Percentiles rank a stretch among this genome's conserved stretches.
Evolutionary conservation across 768 basidiomycete genomes (phyloP).

Genomic region (Russula olivacea): DNA sequence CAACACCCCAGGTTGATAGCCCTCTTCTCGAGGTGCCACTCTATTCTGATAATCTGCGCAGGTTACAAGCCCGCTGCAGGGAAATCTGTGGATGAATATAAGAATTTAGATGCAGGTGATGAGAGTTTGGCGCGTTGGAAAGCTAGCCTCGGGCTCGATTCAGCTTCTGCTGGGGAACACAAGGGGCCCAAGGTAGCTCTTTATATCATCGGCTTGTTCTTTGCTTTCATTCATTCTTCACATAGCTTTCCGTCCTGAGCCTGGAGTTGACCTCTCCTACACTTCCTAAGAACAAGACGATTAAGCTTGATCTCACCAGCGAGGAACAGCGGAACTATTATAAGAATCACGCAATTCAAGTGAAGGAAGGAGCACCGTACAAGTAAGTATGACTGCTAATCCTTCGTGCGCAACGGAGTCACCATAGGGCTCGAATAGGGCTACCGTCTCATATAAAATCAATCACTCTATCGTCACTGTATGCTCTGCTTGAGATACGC

Average conservation of each 20-base stretch:
- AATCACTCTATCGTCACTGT: constrained; percentile 87
- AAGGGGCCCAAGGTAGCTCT: constrained; percentile 59
- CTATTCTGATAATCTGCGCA: constrained; percentile 28
- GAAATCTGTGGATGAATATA: constrained; percentile 77
- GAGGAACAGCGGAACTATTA: constrained; percentile 42
- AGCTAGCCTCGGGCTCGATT: constrained; percentile 81
- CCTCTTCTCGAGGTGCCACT: background rate
- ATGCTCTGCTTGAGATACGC: constrained; percentile 26
- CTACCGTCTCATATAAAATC: constrained; percentile 77
- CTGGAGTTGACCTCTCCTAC: constrained; percentile 78
- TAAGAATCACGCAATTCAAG: constrained; percentile 72
- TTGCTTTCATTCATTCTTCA: background rate
- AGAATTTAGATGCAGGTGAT: constrained; percentile 80
- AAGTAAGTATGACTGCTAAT: constrained; percentile 45
- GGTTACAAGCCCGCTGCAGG: constrained; percentile 70
- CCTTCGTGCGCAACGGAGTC: background rate
- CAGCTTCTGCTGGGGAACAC: constrained; percentile 34
- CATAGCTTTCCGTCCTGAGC: constrained; percentile 62
- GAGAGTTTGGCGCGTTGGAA: constrained; percentile 96
- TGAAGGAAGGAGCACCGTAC: constrained; percentile 87
- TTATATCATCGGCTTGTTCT: constrained; percentile 8
- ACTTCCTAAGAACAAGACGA: constrained; percentile 50
- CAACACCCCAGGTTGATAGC: constrained; percentile 55
- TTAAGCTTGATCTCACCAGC: constrained; percentile 63
- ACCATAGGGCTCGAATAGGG: constrained; percentile 39